Conservation (phyloP, 495 filamentous ascomycete genomes). For the Saxophila tyrrhenica region DNA sequence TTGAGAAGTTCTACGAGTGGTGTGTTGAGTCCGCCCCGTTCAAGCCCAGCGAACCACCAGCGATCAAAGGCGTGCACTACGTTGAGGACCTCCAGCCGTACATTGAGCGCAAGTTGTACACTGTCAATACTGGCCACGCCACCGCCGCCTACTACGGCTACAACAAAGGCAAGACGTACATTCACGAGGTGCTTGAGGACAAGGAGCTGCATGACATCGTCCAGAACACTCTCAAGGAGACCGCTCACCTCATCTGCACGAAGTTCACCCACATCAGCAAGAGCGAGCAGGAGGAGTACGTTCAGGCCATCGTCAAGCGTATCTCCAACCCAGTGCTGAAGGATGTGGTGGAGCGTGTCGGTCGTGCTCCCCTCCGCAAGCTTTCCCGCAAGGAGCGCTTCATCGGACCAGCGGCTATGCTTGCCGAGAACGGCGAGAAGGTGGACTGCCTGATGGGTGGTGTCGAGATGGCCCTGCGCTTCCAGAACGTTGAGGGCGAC, state of each 20-base stretch:
- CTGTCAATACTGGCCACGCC: slow-evolving; percentile 95
- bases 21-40: slow-evolving; percentile 83
- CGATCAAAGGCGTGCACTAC: slow-evolving; percentile 81
- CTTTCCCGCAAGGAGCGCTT: slow-evolving; percentile 86
- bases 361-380: slow-evolving; percentile 88
- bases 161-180: slow-evolving; percentile 65
- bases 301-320: slow-evolving; percentile 78
- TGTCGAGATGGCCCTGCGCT: slow-evolving; percentile 76
- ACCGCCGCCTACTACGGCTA: slow-evolving; percentile 95
- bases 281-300: slow-evolving; percentile 76
- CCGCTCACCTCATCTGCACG: slow-evolving; percentile 65
- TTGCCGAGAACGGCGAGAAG: slow-evolving; percentile 65
- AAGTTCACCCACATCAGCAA: slow-evolving; percentile 66
- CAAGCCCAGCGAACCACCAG: slow-evolving; percentile 48
- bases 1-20: slow-evolving; percentile 99
- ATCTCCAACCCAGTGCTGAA: slow-evolving; percentile 93
- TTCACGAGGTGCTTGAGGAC: slow-evolving; percentile 71
- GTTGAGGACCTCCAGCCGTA: slow-evolving; percentile 84
- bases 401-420: slow-evolving; percentile 76
- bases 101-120: slow-evolving; percentile 98
- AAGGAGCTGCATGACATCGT: slow-evolving; percentile 62
- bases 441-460: slow-evolving; percentile 59
- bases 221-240: slow-evolving; percentile 64
- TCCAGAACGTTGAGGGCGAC: slow-evolving; percentile 83
- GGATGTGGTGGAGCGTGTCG: slow-evolving; percentile 88